These are phyloP conservation scores for Endogone sp. DNA, from an alignment of 192 early-diverging fungal genomes.

Conservation along the genomic window DNA sequence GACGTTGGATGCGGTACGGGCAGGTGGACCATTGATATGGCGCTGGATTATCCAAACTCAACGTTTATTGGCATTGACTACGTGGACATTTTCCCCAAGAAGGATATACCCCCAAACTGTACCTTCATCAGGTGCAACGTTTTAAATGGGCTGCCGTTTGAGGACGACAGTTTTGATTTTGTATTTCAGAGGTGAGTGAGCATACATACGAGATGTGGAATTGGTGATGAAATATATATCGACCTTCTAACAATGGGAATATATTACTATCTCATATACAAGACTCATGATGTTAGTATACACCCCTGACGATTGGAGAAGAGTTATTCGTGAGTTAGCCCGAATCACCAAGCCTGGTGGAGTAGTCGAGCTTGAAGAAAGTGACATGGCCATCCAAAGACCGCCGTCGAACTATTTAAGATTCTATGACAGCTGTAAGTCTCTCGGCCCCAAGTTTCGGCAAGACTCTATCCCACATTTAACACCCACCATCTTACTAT, in stretches of 20 bases:
- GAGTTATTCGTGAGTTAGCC: slow-evolving; percentile 30
- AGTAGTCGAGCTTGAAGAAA: slow-evolving; percentile 44
- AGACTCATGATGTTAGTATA: too few species aligned
- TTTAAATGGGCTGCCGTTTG: slow-evolving; percentile 15
- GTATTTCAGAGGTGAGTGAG: slow-evolving; percentile 16
- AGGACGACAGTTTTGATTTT: slow-evolving; percentile 27
- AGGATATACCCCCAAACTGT: slow-evolving; percentile 16
- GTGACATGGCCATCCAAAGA: slow-evolving; percentile 18
- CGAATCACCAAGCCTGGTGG: slow-evolving; percentile 48
- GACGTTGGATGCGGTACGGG: slow-evolving; percentile 36
- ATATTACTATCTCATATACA: too few species aligned
- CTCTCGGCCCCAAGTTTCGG: too few species aligned
- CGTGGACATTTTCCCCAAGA: slow-evolving; percentile 18
- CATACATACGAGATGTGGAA: background rate
- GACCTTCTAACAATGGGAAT: too few species aligned
- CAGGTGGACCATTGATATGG: slow-evolving; percentile 33
- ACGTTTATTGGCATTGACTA: slow-evolving; percentile 31
- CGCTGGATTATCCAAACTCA: slow-evolving; percentile 24
- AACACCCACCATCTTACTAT: too few species aligned
- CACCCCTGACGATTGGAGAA: slow-evolving; percentile 28
- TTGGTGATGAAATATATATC: background rate
- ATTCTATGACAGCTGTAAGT: too few species aligned
- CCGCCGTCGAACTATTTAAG: background rate
- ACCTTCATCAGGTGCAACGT: slow-evolving; percentile 19
- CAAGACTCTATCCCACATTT: too few species aligned